Base-by-base conservation (phyloP, 2,329 filamentous ascomycete species). In the Tricladium varicosporioides region DNA sequence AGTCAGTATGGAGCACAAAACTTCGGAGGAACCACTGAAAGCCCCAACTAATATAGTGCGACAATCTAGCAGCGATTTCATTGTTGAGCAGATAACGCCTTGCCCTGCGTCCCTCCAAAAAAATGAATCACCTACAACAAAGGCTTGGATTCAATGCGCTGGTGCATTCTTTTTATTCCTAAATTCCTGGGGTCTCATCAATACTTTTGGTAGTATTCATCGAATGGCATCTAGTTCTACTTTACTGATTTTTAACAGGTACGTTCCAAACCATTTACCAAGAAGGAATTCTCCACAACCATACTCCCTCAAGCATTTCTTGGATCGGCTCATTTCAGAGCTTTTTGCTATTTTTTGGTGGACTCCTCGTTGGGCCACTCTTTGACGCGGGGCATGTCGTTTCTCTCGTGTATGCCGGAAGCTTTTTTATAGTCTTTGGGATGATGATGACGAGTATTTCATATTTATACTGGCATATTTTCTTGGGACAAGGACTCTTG, bases 401-500 rank as follows among this genome's bases (percentile, higher is more conserved):
- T 7, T 3, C 15, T 8, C 32, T 54, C 13, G 8, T 48, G 2
- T 14, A 7, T 9, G 27, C 40, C 2, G 52, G 52, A n/a, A 22
- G 19, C 15, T 40, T 48, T 11, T 18, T 54, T 10, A 31, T 48
- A 10, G 78, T 86, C 10, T 79, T 86, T 53, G 78, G 80, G 1
- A 64, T 86, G 10, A 85, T 87, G 80, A 84, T 86, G 81, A 75
- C 80, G 0, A 79, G 75, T 10, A 68, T 86, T 58, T 84, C 74
- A 53, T 78, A 71, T 0, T 64, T 78, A 52, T 82, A 80, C 67
- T 82, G 76, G 60, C 79, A 81, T 27, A 76, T 81, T 60, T 68
- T 81, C 42, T 68, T 78, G 1, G 70, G 73, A 0, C 76, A 80
- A 59, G 76, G 74, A 0, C 55, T 78, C 1, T 74, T 72, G 58